Base-by-base conservation (phyloP, 345 rosid genomes). In the Jatropha curcas region DNA sequence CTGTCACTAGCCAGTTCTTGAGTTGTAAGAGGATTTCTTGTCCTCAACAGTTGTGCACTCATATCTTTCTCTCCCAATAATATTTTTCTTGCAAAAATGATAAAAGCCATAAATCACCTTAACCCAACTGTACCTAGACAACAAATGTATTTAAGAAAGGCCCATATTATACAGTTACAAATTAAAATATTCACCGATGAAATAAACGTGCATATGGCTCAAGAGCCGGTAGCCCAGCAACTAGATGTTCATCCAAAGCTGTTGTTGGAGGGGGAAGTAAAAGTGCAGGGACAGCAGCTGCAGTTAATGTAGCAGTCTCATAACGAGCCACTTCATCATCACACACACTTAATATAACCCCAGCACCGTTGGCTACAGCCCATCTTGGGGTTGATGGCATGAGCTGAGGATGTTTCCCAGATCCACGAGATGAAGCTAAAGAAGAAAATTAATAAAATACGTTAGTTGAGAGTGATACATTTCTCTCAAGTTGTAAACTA, bases 351-450 rank as follows among this genome's bases (percentile, higher is more conserved):
- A 94, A 78, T 69, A 94, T 94, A 27, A 94, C 97, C 77, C 98
- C 98, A 33, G 98, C 98, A 74, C 98, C 97, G 81, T 94, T 94
- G 59, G 98, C 98, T 75, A 94, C 97, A 25, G 98, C 98, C 98
- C 98, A 94, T 75, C 97, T 85, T 46, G 98, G 98, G 20, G 97
- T 88, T 11, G 98, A 88, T 56, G 88, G 95, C 88, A 94, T 83
- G 74, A 92, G 89, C 75, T 94, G 97, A 73, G 98, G 98, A 83
- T 94, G 97, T 82, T 94, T 94, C 75, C 98, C 98, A 76, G 97
- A 90, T 80, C 97, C 97, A 39, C 93, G 92, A 68, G 97, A 85
- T 80, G 94, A 86, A 77, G 93, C 90, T 88, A 71, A 65, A 71
- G 90, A 83, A 80, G 88, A 82, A 73, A 84, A 86, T 81, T 64